phyloP scores from a whole-genome alignment of 768 basidiomycete species.

The Mycena sanguinolenta region DNA sequence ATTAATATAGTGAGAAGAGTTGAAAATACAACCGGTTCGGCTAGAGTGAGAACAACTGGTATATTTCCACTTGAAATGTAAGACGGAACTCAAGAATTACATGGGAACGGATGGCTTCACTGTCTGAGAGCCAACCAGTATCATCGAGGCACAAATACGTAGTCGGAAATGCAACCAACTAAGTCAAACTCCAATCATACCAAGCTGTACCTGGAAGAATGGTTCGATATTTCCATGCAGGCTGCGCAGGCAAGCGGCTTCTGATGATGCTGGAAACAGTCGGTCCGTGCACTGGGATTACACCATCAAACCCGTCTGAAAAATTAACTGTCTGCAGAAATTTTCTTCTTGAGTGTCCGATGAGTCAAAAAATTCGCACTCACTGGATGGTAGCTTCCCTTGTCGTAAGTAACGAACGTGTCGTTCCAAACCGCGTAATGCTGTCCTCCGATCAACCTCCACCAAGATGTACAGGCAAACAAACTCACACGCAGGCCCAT shows the following conservation, averaged over 20 bases:
- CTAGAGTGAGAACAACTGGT: too few species aligned
- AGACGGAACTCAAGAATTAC: too few species aligned
- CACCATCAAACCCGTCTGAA: conserved; percentile 72
- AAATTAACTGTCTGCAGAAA: conserved; percentile 51
- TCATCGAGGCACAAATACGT: too few species aligned
- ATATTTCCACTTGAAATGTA: too few species aligned
- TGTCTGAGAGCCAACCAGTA: too few species aligned
- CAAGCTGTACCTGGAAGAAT: too few species aligned
- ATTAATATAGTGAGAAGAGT: too few species aligned
- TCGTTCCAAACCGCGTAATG: conserved; percentile 82
- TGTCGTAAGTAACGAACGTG: conserved; percentile 56
- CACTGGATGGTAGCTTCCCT: conserved; percentile 48
- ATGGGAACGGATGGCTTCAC: too few species aligned
- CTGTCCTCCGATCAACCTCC: conserved; percentile 34
- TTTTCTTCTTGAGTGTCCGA: background rate
- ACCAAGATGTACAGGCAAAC: background rate
- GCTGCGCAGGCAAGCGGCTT: conserved; percentile 54
- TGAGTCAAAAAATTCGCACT: background rate
- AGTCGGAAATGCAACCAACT: too few species aligned
- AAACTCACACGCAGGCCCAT: conserved; percentile 54
- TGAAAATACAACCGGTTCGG: too few species aligned
- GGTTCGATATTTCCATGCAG: too few species aligned
- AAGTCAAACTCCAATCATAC: too few species aligned
- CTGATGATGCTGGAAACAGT: conserved; percentile 70
- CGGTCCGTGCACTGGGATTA: conserved; percentile 74